Conservation (phyloP, 2,329 filamentous ascomycete genomes). For the Monilinia fructigena region DNA sequence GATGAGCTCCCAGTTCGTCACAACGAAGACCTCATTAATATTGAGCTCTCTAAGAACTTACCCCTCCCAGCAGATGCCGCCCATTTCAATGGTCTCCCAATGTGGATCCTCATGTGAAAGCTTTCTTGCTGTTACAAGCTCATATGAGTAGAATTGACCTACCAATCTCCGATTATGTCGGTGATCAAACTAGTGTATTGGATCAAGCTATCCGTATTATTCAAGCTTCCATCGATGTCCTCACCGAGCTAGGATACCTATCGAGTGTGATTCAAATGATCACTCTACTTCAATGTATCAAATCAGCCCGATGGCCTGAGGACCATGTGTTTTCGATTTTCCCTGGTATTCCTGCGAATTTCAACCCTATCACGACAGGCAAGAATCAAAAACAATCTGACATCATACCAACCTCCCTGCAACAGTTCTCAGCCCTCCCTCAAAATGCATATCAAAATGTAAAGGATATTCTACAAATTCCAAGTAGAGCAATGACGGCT, state of each 20-base stretch:
- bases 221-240: slow-evolving; percentile 89
- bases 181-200: slow-evolving; percentile 84
- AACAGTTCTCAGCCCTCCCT: slow-evolving; percentile 36
- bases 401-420: slow-evolving; percentile 40
- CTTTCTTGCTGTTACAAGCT: slow-evolving; percentile 89
- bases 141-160: slow-evolving; percentile 92
- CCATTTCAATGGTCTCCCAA: slow-evolving; percentile 63
- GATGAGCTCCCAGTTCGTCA: slow-evolving; percentile 96
- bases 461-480: slow-evolving; percentile 50
- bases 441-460: slow-evolving; percentile 45
- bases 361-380: slow-evolving; percentile 13
- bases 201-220: slow-evolving; percentile 97
- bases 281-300: slow-evolving; percentile 83
- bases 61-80: slow-evolving; percentile 50
- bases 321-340: slow-evolving; percentile 78
- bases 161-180: slow-evolving; percentile 95
- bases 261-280: slow-evolving; percentile 81
- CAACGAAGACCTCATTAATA: slow-evolving; percentile 97
- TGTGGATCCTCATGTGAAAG: slow-evolving; percentile 99
- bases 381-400: slow-evolving; percentile 28
- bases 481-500: slow-evolving; percentile 49
- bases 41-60: slow-evolving; percentile 78
- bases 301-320: slow-evolving; percentile 85
- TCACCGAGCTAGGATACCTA: slow-evolving; percentile 83
- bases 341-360: slow-evolving; percentile 60